Conservation (phyloP, 2,329 filamentous ascomycete genomes). For the Xylaria sp. region DNA sequence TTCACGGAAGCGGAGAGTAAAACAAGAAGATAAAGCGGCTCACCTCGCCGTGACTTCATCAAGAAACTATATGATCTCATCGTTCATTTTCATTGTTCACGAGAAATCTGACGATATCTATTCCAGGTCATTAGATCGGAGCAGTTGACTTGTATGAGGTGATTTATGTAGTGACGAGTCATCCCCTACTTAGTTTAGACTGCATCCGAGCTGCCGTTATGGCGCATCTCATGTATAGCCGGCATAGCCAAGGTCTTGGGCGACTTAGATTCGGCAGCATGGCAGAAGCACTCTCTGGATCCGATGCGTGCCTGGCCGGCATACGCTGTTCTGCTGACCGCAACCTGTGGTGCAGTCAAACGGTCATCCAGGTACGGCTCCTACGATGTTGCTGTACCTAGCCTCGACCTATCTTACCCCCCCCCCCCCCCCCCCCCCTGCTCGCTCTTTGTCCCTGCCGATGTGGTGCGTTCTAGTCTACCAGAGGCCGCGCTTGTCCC, state of each 20-base stretch:
- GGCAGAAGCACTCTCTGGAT: background rate
- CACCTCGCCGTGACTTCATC: background rate
- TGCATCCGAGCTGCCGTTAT: slow-evolving; percentile 16
- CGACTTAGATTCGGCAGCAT: slow-evolving; percentile 12
- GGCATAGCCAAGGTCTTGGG: slow-evolving; percentile 15
- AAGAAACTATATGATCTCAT: background rate
- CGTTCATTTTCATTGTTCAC: background rate
- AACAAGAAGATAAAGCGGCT: background rate
- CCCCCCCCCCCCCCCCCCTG: background rate
- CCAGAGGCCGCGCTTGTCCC: background rate
- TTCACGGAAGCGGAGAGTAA: background rate
- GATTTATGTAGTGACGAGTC: slow-evolving; percentile 8
- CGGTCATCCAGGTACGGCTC: slow-evolving; percentile 4
- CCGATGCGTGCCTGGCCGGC: slow-evolving; percentile 15
- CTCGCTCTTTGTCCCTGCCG: slow-evolving; percentile 6
- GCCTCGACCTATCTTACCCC: slow-evolving; percentile 13
- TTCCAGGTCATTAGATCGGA: background rate
- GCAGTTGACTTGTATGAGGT: slow-evolving; percentile 10
- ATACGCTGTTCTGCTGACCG: slow-evolving; percentile 34
- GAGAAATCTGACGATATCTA: background rate
- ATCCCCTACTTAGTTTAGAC: background rate
- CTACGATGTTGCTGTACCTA: slow-evolving; percentile 13
- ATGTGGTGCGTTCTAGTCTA: slow-evolving; percentile 6
- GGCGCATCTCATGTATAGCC: slow-evolving; percentile 22
- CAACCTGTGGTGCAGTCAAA: slow-evolving; percentile 23